A percentile compares a stretch with the other conserved stretches of the same genome.
phyloP scores from a whole-genome alignment of 192 early-diverging fungal genomes.

The Backusella circina region DNA sequence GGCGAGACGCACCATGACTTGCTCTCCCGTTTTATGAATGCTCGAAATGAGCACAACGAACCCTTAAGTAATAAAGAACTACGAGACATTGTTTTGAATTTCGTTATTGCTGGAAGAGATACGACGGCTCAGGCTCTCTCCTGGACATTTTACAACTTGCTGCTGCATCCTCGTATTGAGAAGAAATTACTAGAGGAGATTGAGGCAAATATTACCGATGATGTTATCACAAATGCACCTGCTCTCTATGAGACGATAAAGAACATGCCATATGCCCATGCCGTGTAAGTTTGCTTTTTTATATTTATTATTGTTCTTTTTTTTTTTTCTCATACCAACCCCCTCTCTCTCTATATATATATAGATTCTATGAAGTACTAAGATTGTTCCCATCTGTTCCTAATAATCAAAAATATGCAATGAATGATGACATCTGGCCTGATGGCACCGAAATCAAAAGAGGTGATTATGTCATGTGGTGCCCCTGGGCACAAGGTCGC shows the following conservation, averaged over 20 bases:
- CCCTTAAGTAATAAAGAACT: conserved; percentile 25
- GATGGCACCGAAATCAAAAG: conserved; percentile 45
- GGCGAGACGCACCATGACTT: conserved; percentile 22
- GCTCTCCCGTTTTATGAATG: conserved; percentile 28
- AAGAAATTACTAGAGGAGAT: conserved; percentile 39
- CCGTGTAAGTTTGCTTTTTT: conserved; percentile 21
- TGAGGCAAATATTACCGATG: conserved; percentile 7
- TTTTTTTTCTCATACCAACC: neutral
- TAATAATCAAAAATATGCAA: conserved; percentile 42
- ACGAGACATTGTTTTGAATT: conserved; percentile 32
- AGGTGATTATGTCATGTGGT: conserved; percentile 44
- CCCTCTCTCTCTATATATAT: neutral
- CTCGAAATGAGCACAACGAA: conserved; percentile 22
- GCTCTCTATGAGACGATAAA: conserved; percentile 28
- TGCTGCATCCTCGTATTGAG: conserved; percentile 37
- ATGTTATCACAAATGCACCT: conserved; percentile 1
- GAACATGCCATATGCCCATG: conserved; percentile 34
- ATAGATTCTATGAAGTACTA: conserved; percentile 31
- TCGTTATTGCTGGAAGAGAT: conserved; percentile 41
- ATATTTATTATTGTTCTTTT: neutral
- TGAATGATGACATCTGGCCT: conserved; percentile 48
- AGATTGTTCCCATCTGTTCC: conserved; percentile 46
- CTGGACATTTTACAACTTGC: conserved; percentile 44
- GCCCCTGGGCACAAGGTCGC: conserved; percentile 37
- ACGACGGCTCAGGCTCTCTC: conserved; percentile 48